Evolutionary conservation across 306 rosid genomes (phyloP).

Genomic region (Gleditsia sinensis): DNA sequence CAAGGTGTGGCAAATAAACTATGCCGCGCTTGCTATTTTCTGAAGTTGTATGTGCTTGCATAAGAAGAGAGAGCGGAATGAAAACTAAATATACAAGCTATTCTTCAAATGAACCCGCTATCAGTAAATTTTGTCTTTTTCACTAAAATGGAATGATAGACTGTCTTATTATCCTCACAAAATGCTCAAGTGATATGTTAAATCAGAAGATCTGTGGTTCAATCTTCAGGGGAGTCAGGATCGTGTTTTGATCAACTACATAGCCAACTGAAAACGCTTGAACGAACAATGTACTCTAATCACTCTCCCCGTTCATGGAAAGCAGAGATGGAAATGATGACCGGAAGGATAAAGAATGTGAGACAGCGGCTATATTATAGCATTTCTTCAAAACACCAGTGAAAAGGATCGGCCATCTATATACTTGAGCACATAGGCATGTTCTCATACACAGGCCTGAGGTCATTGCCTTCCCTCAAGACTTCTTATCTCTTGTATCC

Average conservation of each 20-base stretch:
- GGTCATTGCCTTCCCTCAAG: no score
- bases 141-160: no score
- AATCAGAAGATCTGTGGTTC: slow-evolving; percentile 13
- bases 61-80: background rate
- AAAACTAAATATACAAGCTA: no score
- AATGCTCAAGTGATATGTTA: slow-evolving; percentile 18
- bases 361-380: slow-evolving; percentile 77
- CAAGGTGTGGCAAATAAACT: slow-evolving; percentile 53
- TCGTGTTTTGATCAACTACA: slow-evolving; percentile 42
- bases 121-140: no score
- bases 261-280: slow-evolving; percentile 94
- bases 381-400: slow-evolving; percentile 76
- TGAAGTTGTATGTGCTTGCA: slow-evolving; percentile 10
- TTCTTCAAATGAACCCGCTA: no score
- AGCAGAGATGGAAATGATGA: slow-evolving; percentile 99
- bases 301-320: slow-evolving; percentile 97
- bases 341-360: slow-evolving; percentile 93
- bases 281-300: slow-evolving; percentile 99
- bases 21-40: slow-evolving; percentile 21
- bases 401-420: slow-evolving; percentile 97
- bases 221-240: background rate
- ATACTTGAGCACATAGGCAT: slow-evolving; percentile 95
- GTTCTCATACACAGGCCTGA: slow-evolving; percentile 95
- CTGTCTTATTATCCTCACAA: no score
- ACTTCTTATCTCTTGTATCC: slow-evolving; percentile 9